These are phyloP conservation scores for Phytopythium vexans DNA, from an alignment of 352 stramenopile genomes.

Conservation along the genomic window DNA sequence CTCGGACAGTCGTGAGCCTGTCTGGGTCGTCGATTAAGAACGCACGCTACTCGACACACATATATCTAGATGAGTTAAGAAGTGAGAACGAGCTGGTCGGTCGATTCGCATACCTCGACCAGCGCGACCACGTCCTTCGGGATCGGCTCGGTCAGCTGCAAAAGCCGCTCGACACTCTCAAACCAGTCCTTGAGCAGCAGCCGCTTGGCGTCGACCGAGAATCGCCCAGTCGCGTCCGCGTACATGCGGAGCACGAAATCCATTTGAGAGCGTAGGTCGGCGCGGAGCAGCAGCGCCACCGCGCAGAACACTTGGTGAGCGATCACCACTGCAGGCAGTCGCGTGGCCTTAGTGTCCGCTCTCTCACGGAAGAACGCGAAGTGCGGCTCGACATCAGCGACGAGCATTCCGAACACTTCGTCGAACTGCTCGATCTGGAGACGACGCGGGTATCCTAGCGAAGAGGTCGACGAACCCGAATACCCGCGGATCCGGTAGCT, in stretches of 20 bases:
- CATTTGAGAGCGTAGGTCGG: constrained; percentile 57
- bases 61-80: background rate
- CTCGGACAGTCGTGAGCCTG: constrained; percentile 31
- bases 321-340: constrained; percentile 23
- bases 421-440: constrained; percentile 56
- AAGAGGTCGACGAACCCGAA: background rate
- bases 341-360: constrained; percentile 7
- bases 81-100: background rate
- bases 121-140: constrained; percentile 18
- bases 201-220: constrained; percentile 38
- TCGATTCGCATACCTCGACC: constrained; percentile 14
- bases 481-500: too few relatives aligned
- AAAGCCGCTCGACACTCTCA: constrained; percentile 31
- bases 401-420: constrained; percentile 73
- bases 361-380: constrained; percentile 50
- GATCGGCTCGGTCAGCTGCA: constrained; percentile 33
- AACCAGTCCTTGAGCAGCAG: constrained; percentile 43
- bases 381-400: constrained; percentile 58
- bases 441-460: constrained; percentile 35
- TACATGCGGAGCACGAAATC: constrained; percentile 60
- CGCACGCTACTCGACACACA: constrained; percentile 24
- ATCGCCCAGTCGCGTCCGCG: constrained; percentile 32
- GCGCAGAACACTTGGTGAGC: constrained; percentile 57
- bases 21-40: constrained; percentile 36
- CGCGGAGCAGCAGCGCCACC: constrained; percentile 46